Evolutionary conservation across 441 rosid genomes (phyloP).

Genomic region (Erysimum cheiri): DNA sequence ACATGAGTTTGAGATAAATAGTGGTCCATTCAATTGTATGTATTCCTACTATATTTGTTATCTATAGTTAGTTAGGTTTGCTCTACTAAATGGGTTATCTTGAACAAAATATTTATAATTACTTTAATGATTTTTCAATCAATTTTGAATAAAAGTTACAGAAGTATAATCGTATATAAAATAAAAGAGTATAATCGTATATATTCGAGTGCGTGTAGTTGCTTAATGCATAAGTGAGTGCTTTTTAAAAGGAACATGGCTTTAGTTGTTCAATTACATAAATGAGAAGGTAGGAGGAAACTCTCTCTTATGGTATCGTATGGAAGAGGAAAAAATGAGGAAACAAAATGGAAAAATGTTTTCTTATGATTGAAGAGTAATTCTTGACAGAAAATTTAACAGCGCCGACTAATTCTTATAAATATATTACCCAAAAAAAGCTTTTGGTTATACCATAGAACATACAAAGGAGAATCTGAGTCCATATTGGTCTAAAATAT

Average conservation of each 20-base stretch:
- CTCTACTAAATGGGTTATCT: background rate
- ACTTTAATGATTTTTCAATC: background rate
- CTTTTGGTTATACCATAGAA: conserved; percentile 12
- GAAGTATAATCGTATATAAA: conserved; percentile 3
- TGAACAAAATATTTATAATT: background rate
- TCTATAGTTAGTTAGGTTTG: background rate
- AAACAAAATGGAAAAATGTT: background rate
- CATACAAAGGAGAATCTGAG: conserved; percentile 31
- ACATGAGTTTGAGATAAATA: background rate
- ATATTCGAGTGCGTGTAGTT: conserved; percentile 40
- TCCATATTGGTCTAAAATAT: background rate
- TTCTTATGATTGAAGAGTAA: conserved; percentile 42
- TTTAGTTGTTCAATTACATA: conserved; percentile 39
- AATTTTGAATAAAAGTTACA: background rate
- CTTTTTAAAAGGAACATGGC: conserved; percentile 34
- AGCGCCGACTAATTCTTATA: conserved; percentile 16
- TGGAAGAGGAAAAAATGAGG: background rate
- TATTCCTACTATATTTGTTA: background rate
- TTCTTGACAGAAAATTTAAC: conserved; percentile 30
- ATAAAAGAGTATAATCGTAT: conserved; percentile 14
- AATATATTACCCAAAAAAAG: background rate
- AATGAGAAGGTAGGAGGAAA: conserved; percentile 16
- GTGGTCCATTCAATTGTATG: background rate
- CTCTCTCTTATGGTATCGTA: conserved; percentile 12
- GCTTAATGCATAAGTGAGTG: conserved; percentile 41